Conservation (phyloP, 2,329 filamentous ascomycete species). For the Diaporthe nobilis region DNA sequence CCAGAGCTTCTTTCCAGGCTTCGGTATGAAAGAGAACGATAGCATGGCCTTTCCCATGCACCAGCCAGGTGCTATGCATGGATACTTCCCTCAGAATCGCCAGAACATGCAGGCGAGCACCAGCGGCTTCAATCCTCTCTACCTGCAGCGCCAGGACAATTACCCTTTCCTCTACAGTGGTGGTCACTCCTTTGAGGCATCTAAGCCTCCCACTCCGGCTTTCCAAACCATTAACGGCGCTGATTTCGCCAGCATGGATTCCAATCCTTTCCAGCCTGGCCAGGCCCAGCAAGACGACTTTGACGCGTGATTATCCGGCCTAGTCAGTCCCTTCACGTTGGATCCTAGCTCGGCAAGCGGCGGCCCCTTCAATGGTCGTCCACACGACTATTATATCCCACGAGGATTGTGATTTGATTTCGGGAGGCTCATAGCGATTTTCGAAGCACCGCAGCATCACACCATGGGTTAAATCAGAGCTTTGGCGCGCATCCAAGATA, state of each 20-base stretch:
- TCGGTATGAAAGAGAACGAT: conserved; percentile 46
- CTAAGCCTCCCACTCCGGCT: conserved; percentile 21
- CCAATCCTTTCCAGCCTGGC: conserved; percentile 37
- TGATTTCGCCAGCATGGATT: conserved; percentile 12
- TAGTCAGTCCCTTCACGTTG: neutral
- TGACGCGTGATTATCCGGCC: conserved; percentile 18
- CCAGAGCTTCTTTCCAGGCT: conserved; percentile 9
- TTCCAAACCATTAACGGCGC: conserved; percentile 29
- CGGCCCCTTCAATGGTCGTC: neutral
- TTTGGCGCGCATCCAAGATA: conserved; percentile 2
- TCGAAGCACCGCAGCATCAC: neutral
- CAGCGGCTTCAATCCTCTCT: conserved; percentile 53
- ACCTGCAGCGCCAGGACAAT: conserved; percentile 49
- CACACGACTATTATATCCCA: neutral
- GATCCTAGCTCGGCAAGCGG: neutral
- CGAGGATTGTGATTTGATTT: neutral
- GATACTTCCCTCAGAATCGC: conserved; percentile 32
- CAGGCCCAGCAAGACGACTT: conserved; percentile 28
- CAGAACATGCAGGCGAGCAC: conserved; percentile 38
- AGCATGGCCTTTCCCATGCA: conserved; percentile 42
- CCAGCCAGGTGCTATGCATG: conserved; percentile 8
- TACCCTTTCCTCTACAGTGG: conserved; percentile 38
- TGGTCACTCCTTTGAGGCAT: conserved; percentile 17
- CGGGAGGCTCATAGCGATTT: neutral
- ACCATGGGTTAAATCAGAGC: neutral